Conservation (phyloP, 169 alveolate genomes). For the Plasmodium relictum region DNA sequence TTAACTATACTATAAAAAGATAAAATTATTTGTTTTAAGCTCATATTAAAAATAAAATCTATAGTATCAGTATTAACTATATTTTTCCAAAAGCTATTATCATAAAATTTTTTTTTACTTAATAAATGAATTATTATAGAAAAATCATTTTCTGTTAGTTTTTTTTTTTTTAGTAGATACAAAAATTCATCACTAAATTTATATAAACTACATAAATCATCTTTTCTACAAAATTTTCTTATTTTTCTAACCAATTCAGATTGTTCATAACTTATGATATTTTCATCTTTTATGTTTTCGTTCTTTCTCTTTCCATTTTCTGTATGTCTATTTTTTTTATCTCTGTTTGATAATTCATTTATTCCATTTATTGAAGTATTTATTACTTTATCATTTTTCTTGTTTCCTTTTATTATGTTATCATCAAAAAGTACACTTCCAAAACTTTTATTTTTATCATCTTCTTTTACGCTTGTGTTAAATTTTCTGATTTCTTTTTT, state of each 20-base stretch:
- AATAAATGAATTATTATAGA: constrained; percentile 58
- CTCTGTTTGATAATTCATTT: constrained; percentile 1
- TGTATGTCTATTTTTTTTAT: neutral
- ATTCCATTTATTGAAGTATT: neutral
- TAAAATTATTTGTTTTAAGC: constrained; percentile 57
- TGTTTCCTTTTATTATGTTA: neutral
- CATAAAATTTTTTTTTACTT: constrained; percentile 36
- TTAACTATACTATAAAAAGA: constrained; percentile 43
- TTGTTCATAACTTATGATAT: constrained; percentile 11
- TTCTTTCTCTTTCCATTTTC: neutral
- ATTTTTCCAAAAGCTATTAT: constrained; percentile 59
- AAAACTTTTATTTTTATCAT: neutral
- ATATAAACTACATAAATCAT: constrained; percentile 62
- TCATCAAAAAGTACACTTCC: neutral
- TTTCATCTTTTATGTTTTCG: neutral
- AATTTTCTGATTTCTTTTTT: neutral
- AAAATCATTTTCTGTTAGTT: constrained; percentile 39
- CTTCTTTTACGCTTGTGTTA: neutral
- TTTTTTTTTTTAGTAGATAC: constrained; percentile 38
- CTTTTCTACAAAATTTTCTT: constrained; percentile 70
- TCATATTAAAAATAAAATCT: constrained; percentile 52
- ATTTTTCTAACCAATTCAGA: constrained; percentile 51
- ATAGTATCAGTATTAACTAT: constrained; percentile 43
- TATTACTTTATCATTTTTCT: neutral
- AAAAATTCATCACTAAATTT: constrained; percentile 51